Conservation (phyloP, 208 protist genomes). For the Entamoeba moshkovskii region DNA sequence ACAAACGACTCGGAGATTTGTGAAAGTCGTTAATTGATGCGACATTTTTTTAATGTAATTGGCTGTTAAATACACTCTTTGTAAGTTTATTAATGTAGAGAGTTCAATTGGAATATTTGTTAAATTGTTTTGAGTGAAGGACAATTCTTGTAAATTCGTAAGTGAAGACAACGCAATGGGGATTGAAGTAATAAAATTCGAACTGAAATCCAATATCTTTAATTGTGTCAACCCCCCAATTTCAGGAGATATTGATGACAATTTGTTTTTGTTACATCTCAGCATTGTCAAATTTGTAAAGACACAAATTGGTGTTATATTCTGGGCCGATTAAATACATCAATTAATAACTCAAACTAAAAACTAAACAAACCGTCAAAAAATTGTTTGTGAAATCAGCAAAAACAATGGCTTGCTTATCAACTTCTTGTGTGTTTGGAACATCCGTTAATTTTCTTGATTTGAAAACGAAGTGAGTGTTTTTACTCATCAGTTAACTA, state of each 20-base stretch:
- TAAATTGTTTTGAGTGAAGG: neutral
- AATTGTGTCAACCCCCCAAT: neutral
- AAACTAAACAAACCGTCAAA: neutral
- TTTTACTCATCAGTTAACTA: neutral
- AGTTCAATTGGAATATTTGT: neutral
- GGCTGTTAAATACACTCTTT: neutral
- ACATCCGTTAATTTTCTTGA: neutral
- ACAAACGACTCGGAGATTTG: neutral
- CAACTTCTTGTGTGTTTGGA: neutral
- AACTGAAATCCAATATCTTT: neutral
- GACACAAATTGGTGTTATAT: no score
- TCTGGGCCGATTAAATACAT: no score
- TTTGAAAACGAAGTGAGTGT: neutral
- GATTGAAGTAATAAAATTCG: neutral
- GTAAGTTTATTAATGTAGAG: neutral
- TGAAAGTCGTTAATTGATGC: neutral
- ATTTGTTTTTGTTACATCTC: neutral
- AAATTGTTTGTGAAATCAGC: neutral
- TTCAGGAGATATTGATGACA: neutral
- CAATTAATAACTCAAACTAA: no score
- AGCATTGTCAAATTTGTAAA: neutral
- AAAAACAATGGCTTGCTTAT: neutral
- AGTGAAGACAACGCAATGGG: neutral
- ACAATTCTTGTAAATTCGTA: neutral
- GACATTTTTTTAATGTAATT: neutral